Evolutionary conservation across 148 eudicot species (phyloP).

Genomic region (Silene latifolia): DNA sequence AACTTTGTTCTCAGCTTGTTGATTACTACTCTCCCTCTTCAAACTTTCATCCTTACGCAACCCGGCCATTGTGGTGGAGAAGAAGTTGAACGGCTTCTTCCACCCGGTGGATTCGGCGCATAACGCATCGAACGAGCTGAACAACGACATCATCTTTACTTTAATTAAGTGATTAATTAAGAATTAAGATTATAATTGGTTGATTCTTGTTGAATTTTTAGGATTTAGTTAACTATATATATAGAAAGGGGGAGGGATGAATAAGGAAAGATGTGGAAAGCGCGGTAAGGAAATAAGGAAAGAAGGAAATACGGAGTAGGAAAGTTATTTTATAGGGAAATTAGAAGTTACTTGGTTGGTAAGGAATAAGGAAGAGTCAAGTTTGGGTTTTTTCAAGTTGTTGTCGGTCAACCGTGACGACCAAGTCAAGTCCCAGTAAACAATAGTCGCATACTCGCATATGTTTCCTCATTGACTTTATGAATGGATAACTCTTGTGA

Average conservation of each 20-base stretch:
- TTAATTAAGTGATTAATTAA: neutral
- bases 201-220: too few species aligned
- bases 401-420: too few species aligned
- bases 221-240: too few species aligned
- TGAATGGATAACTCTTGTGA: too few species aligned
- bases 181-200: too few species aligned
- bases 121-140: conserved; percentile 44
- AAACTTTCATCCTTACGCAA: conserved; percentile 24
- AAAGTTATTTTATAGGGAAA: too few species aligned
- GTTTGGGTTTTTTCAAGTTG: too few species aligned
- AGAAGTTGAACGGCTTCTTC: conserved; percentile 29
- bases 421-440: too few species aligned
- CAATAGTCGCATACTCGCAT: too few species aligned
- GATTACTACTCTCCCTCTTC: conserved; percentile 7
- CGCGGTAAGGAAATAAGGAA: neutral
- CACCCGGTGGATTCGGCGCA: conserved; percentile 37
- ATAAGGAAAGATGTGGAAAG: conserved; percentile 12
- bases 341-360: too few species aligned
- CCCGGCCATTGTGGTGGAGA: neutral
- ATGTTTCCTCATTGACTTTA: too few species aligned
- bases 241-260: neutral
- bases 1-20: neutral
- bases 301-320: too few species aligned
- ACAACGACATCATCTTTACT: conserved; percentile 44
- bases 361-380: neutral